Percentiles rank a stretch among this genome's conserved stretches.
Conservation (phyloP, 345 rosid genomes). For the Populus ilicifolia region DNA sequence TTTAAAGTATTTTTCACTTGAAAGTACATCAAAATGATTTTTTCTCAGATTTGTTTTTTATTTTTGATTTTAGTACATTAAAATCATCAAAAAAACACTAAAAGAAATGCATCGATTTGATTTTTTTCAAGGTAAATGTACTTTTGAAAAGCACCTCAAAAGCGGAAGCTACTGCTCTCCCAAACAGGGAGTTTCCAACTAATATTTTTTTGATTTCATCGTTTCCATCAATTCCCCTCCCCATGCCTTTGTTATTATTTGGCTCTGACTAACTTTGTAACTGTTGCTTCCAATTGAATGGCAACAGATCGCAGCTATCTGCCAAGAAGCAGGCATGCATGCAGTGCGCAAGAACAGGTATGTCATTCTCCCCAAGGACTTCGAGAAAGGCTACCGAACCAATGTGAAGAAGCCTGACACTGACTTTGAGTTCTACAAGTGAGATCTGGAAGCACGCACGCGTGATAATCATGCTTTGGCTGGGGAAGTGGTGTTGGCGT, state of each 20-base stretch:
- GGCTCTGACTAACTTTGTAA: neutral
- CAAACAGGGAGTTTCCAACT: too few species aligned
- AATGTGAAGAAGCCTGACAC: slow-evolving; percentile 99
- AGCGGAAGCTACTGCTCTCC: too few species aligned
- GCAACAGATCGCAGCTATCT: slow-evolving; percentile 84
- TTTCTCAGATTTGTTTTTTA: too few species aligned
- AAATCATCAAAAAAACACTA: too few species aligned
- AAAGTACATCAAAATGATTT: too few species aligned
- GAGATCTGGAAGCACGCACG: slow-evolving; percentile 13
- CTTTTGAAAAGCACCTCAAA: too few species aligned
- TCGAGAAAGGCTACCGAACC: slow-evolving; percentile 92
- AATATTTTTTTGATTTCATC: too few species aligned
- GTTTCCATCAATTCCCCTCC: neutral
- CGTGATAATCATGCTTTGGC: neutral
- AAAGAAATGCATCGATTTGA: too few species aligned
- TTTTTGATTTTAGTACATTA: too few species aligned
- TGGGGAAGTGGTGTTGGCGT: neutral
- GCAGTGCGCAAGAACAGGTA: slow-evolving; percentile 98
- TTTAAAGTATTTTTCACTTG: too few species aligned
- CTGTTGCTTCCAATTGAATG: neutral
- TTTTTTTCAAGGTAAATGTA: too few species aligned
- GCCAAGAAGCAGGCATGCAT: slow-evolving; percentile 99
- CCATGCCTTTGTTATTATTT: neutral
- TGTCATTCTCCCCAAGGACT: slow-evolving; percentile 92
- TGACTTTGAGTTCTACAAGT: slow-evolving; percentile 93